A percentile compares a stretch with the other conserved stretches of the same genome.
These are phyloP conservation scores for Staphylotrichum longicolle DNA, from an alignment of 495 filamentous ascomycete genomes.

Conservation along the genomic window DNA sequence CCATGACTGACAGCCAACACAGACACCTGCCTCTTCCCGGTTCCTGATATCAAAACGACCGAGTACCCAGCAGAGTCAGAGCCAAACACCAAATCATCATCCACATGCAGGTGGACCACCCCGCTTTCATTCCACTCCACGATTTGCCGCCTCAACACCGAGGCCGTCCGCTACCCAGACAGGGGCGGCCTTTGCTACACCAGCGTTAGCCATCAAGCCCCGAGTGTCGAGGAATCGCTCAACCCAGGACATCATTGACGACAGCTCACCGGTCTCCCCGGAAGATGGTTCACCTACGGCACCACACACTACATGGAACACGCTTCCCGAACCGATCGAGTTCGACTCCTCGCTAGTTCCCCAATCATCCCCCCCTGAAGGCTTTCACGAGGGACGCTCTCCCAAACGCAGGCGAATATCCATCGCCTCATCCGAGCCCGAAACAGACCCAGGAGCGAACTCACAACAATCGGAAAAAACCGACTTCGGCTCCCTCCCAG, in stretches of 20 bases:
- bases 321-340: conserved; percentile 38
- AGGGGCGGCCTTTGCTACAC: conserved; percentile 18
- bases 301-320: conserved; percentile 6
- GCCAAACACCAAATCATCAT: conserved; percentile 34
- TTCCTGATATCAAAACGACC: conserved; percentile 41
- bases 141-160: conserved; percentile 36
- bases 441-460: conserved; percentile 14
- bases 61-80: conserved; percentile 30
- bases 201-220: conserved; percentile 25
- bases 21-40: conserved; percentile 46
- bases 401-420: conserved; percentile 34
- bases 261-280: conserved; percentile 22
- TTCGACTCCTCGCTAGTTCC: conserved; percentile 31
- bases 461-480: conserved; percentile 12
- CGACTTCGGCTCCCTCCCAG: conserved; percentile 23
- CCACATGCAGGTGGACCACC: conserved; percentile 26
- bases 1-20: background rate
- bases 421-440: conserved; percentile 22
- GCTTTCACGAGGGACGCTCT: conserved; percentile 15
- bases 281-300: conserved; percentile 19
- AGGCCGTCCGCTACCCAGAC: conserved; percentile 26
- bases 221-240: conserved; percentile 20
- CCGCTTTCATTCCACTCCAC: conserved; percentile 44
- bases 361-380: conserved; percentile 20
- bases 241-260: conserved; percentile 35